Evolutionary conservation across 768 basidiomycete species (phyloP), one percentile per base, ranked within the genome.

Genomic region (Rhodotorula toruloides): DNA sequence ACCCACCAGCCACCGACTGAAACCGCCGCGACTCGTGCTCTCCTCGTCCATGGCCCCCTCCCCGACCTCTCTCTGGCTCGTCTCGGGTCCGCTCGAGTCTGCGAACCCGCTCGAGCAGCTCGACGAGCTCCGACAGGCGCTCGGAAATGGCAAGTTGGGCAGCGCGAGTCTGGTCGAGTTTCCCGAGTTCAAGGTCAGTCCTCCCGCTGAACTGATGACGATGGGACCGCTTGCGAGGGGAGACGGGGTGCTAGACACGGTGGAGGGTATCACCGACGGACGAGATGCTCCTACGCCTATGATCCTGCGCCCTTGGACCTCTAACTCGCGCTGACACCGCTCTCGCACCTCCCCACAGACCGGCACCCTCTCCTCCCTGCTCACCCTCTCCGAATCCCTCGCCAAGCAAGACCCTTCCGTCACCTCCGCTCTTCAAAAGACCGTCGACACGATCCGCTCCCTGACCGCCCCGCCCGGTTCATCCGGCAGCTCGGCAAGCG

Each of bases 381-480:
- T 99, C 65, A 82, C 85, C 4, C 83, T 98, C 56, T 94, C 92
- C 22, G 96, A 98, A 75, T 86, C 89, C 54, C 83, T 98, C 46
- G 90, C 92, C 12, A 99, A 98, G 80, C 85, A 89, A 63, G 96
- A 98, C 74, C 75, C 82, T 44, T 86, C 84, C 81, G 93, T 97
- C 80, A 96, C 91, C 3, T 80, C 83, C 21, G 86, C 86, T 13
- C 87, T 94, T 67, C 90, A 91, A 53, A 97, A 94, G 81, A 86
- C 86, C 13, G 91, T 98, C 55, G 96, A 98, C 75, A 92, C 91
- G 1, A 82, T 98, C 60, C 87, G 92, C 54, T 90, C 87, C 71
- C 82, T 99, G 36, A 54, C 62, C 37, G 25, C 54, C 36, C 37
- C 39, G 29, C 49, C 58, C 39, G 52, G 53, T 12, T 50, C 62